Evolutionary conservation across 73 alveolate species (phyloP), one percentile per base, ranked within the genome.

Genomic region (Paraurostyla sp.): DNA sequence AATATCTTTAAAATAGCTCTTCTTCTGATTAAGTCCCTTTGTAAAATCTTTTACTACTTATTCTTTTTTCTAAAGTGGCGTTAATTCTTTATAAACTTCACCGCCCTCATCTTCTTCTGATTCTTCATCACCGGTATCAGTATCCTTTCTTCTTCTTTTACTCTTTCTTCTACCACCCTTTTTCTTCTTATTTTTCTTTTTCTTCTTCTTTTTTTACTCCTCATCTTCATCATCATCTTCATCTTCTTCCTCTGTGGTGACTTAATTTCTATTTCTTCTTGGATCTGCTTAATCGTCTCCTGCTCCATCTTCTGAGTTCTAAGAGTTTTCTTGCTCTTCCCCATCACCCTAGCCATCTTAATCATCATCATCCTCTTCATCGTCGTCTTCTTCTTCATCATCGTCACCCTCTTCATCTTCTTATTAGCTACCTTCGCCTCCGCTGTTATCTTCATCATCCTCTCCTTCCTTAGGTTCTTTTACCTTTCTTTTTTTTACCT

Each of bases 1-100:
- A 73, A 73, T 73, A 7, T 73, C 86, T 48, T 73, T 73, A 38
- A 73, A 73, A 48, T 73, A 56, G 7, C 71, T 36, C 56, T 73
- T 73, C 52, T 73, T 73, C 52, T 13, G 3, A 43, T 73, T 73
- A 25, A 73, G 86, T 16, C 22, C 22, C 0, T 4, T 40, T 22
- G 41, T 36, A 30, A 73, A 73, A 9, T 45, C 71, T 35, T 43
- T 18, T 3, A 73, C 71, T 13, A 15, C 49, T 50, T n/a, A 43
- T 48, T 73, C 71, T 45, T 25, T 73, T 22, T n/a, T 11, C 29
- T 49, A 11, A 3, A 4, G 43, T 0, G 86, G 86, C 1, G 82
- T 36, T 0, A 65, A 30, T 32, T 35, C 58, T 22, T 65, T 65
- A 9, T 32, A 4, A 7, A 4, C 58, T 2, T 32, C 58, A 32